Evolutionary conservation across 768 basidiomycete species (phyloP).

Genomic region (Gautieria morchelliformis): DNA sequence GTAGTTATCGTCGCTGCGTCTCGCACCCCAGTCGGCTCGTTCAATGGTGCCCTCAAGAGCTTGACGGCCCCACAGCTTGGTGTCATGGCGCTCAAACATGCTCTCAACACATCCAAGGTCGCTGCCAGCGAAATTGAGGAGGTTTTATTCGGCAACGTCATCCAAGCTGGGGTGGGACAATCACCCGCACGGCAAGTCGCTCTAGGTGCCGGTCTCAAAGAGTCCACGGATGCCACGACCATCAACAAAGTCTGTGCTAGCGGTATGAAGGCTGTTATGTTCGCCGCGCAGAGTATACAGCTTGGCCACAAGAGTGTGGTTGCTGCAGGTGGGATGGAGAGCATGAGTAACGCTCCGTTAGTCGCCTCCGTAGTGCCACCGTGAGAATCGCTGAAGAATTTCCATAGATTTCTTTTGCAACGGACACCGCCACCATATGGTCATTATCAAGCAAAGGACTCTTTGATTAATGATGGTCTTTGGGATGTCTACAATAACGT

Average conservation of each 20-base stretch:
- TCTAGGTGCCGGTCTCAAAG: slow-evolving; percentile 76
- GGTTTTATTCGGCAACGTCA: slow-evolving; percentile 94
- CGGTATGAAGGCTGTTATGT: slow-evolving; percentile 91
- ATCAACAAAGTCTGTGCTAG: slow-evolving; percentile 99
- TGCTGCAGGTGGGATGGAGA: slow-evolving; percentile 97
- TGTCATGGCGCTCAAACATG: slow-evolving; percentile 79
- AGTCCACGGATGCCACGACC: slow-evolving; percentile 90
- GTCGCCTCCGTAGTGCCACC: slow-evolving; percentile 25
- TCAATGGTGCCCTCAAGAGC: slow-evolving; percentile 83
- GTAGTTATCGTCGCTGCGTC: slow-evolving; percentile 90
- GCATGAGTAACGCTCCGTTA: slow-evolving; percentile 98
- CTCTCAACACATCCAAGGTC: slow-evolving; percentile 70
- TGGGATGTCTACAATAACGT: slow-evolving; percentile 98
- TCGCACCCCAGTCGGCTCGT: slow-evolving; percentile 88
- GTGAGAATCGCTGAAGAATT: neutral
- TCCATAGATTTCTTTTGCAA: slow-evolving; percentile 63
- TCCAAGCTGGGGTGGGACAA: slow-evolving; percentile 96
- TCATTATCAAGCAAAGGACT: slow-evolving; percentile 79
- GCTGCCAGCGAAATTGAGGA: slow-evolving; percentile 84
- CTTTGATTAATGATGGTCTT: slow-evolving; percentile 86
- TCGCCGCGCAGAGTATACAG: slow-evolving; percentile 85
- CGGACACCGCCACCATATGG: slow-evolving; percentile 80
- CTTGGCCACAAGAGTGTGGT: slow-evolving; percentile 79
- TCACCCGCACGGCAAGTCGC: slow-evolving; percentile 97
- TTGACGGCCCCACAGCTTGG: slow-evolving; percentile 91